Percentiles rank a stretch among this genome's conserved stretches.
Evolutionary conservation across 2,329 filamentous ascomycete species (phyloP).

Genomic region (Aspergillus quadricinctus): DNA sequence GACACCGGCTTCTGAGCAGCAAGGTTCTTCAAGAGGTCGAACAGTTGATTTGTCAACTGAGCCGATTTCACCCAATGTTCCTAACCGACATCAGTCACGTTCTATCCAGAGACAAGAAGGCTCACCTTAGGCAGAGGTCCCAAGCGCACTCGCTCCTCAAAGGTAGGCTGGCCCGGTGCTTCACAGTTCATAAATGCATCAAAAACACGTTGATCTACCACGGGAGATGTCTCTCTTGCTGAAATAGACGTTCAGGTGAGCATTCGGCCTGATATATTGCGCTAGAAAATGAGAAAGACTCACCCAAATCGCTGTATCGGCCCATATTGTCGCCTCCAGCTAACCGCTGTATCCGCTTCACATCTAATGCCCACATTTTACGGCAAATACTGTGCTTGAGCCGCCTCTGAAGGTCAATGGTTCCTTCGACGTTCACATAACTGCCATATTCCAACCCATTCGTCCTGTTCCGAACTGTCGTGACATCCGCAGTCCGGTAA

Average conservation of each 20-base stretch:
- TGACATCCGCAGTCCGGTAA: slow-evolving; percentile 36
- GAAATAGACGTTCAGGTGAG: slow-evolving; percentile 2
- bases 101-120: not conserved
- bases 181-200: slow-evolving; percentile 41
- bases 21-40: slow-evolving; percentile 30
- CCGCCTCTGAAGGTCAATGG: slow-evolving; percentile 37
- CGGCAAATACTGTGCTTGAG: slow-evolving; percentile 39
- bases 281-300: slow-evolving; percentile 9
- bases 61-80: slow-evolving; percentile 33
- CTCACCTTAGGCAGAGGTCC: slow-evolving; percentile 38
- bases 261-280: not conserved
- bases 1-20: slow-evolving; percentile 28
- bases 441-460: slow-evolving; percentile 39
- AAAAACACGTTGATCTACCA: slow-evolving; percentile 34
- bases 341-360: slow-evolving; percentile 37
- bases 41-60: slow-evolving; percentile 32
- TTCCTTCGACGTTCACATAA: slow-evolving; percentile 42
- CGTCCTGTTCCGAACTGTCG: slow-evolving; percentile 33
- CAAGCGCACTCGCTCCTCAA: slow-evolving; percentile 36
- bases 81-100: slow-evolving; percentile 24
- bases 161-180: slow-evolving; percentile 25
- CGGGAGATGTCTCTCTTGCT: slow-evolving; percentile 28
- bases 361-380: slow-evolving; percentile 41
- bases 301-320: slow-evolving; percentile 37
- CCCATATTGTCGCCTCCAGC: slow-evolving; percentile 33